These are phyloP conservation scores for Solanum piurae DNA, from an alignment of 257 asterid genomes.

Conservation along the genomic window DNA sequence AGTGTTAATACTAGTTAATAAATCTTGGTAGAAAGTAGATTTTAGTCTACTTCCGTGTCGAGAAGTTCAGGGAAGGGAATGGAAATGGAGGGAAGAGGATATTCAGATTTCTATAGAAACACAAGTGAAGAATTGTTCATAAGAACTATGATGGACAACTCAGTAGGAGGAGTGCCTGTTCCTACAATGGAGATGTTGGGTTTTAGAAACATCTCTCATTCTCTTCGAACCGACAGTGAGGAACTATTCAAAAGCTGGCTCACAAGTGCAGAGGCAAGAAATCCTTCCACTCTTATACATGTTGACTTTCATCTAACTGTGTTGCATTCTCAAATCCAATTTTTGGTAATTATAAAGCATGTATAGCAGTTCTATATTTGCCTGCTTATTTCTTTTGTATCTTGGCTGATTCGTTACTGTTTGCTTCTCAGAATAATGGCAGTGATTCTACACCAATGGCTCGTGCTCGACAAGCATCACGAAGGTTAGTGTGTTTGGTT, in stretches of 20 bases:
- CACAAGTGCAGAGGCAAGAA: conserved; percentile 70
- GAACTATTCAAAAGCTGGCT: conserved; percentile 91
- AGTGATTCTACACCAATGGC: conserved; percentile 25
- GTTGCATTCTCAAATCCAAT: not conserved
- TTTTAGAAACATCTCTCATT: conserved; percentile 52
- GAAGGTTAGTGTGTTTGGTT: conserved; percentile 37
- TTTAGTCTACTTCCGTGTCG: not conserved
- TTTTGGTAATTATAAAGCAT: not conserved
- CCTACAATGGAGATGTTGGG: conserved; percentile 92
- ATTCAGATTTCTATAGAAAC: conserved; percentile 52
- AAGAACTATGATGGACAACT: conserved; percentile 68
- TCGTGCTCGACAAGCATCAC: conserved; percentile 53
- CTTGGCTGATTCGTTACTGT: not conserved
- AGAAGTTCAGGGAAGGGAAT: not conserved
- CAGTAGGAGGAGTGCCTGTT: conserved; percentile 57
- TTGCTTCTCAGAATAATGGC: conserved; percentile 34
- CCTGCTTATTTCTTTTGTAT: not conserved
- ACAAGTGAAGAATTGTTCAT: conserved; percentile 76
- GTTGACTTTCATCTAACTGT: not conserved
- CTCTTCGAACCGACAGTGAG: conserved; percentile 56
- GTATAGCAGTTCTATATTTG: not conserved
- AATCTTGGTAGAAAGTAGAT: not conserved
- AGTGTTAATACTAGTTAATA: not conserved
- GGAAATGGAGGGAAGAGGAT: conserved; percentile 69
- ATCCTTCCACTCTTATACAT: not conserved